Conservation (phyloP, 768 basidiomycete species). For the Lanmaoa rubissima region DNA sequence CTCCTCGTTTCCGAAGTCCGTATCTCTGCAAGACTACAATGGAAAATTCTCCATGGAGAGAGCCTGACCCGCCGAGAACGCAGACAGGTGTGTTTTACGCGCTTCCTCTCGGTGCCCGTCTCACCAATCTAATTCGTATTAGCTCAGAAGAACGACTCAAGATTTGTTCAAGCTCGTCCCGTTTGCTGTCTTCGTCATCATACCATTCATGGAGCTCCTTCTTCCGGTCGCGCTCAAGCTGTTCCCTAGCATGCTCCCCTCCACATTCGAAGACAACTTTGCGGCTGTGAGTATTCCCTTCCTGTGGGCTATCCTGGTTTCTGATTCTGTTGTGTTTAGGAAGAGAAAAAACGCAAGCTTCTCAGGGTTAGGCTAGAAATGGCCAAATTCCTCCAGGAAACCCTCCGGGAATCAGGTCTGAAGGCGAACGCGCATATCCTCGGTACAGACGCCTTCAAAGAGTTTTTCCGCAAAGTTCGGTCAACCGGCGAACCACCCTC, state of each 20-base stretch:
- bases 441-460: slow-evolving; percentile 94
- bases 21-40: slow-evolving; percentile 83
- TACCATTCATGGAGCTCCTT: slow-evolving; percentile 98
- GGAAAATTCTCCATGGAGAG: slow-evolving; percentile 91
- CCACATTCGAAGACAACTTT: slow-evolving; percentile 97
- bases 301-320: not conserved
- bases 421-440: slow-evolving; percentile 93
- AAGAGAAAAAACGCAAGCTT: slow-evolving; percentile 95
- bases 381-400: slow-evolving; percentile 99
- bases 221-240: slow-evolving; percentile 94
- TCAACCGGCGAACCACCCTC: slow-evolving; percentile 95
- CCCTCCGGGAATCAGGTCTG: slow-evolving; percentile 89
- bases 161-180: slow-evolving; percentile 92
- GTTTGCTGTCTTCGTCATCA: slow-evolving; percentile 90
- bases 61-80: slow-evolving; percentile 89
- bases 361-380: slow-evolving; percentile 94
- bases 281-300: slow-evolving; percentile 61
- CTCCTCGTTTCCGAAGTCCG: slow-evolving; percentile 92
- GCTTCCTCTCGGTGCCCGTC: not conserved
- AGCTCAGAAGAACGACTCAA: slow-evolving; percentile 92
- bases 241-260: slow-evolving; percentile 98
- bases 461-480: slow-evolving; percentile 98
- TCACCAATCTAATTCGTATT: slow-evolving; percentile 1
- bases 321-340: slow-evolving; percentile 42
- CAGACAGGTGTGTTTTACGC: slow-evolving; percentile 63